A percentile compares a stretch with the other conserved stretches of the same genome.
Conservation (phyloP, 2,329 filamentous ascomycete genomes). For the Clarireedia monteithiana region DNA sequence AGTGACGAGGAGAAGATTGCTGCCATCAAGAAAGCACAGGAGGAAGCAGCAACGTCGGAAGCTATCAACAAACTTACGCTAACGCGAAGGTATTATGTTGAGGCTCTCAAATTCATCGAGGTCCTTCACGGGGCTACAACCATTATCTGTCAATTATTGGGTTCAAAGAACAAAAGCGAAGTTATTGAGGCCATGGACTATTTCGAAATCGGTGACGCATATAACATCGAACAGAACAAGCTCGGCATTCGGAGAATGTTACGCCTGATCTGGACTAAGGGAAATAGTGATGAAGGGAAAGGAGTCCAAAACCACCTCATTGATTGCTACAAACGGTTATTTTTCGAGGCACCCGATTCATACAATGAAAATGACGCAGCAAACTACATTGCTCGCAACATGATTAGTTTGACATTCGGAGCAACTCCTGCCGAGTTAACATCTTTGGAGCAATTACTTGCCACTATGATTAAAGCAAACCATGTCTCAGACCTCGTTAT, state of each 20-base stretch:
- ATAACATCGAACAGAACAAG: conserved; percentile 91
- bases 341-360: conserved; percentile 87
- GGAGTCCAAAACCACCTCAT: conserved; percentile 95
- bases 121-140: conserved; percentile 77
- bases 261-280: conserved; percentile 97
- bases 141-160: conserved; percentile 77
- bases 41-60: conserved; percentile 83
- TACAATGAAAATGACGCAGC: conserved; percentile 86
- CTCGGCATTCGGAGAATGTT: conserved; percentile 91
- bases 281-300: conserved; percentile 98
- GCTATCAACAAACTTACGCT: conserved; percentile 81
- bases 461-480: conserved; percentile 95
- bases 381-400: conserved; percentile 93
- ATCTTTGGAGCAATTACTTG: conserved; percentile 86
- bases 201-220: conserved; percentile 90
- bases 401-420: conserved; percentile 97
- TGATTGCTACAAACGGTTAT: conserved; percentile 90
- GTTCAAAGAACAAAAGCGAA: conserved; percentile 95
- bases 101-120: conserved; percentile 89
- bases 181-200: conserved; percentile 99
- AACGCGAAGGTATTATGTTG: conserved; percentile 84
- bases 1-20: conserved; percentile 71
- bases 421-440: conserved; percentile 92
- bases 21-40: conserved; percentile 69
- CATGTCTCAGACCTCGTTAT: conserved; percentile 81